phyloP scores from a whole-genome alignment of 441 rosid species.

The Populus hybrid region DNA sequence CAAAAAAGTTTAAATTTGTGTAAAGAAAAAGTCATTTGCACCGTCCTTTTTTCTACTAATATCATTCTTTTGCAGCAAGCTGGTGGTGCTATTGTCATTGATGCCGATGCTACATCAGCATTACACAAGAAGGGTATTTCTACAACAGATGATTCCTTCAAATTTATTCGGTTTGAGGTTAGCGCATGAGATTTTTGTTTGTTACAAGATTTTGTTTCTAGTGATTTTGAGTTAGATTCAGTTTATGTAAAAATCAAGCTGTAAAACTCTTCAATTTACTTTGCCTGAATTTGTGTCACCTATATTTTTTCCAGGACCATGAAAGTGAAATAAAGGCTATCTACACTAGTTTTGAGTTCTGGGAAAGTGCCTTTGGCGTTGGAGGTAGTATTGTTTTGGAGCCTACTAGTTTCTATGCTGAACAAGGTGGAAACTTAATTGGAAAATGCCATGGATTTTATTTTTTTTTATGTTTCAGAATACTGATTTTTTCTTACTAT shows the following conservation, averaged over 20 bases:
- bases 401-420: constrained; percentile 93
- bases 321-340: constrained; percentile 73
- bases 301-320: constrained; percentile 52
- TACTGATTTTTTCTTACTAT: background rate
- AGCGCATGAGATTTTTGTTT: background rate
- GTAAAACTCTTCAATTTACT: background rate
- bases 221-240: background rate
- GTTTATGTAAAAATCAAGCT: background rate
- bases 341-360: constrained; percentile 75
- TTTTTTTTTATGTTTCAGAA: background rate
- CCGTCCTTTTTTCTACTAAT: constrained; percentile 16
- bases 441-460: background rate
- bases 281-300: background rate
- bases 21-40: background rate
- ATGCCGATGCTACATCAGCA: constrained; percentile 90
- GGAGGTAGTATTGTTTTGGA: constrained; percentile 80
- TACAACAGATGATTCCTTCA: constrained; percentile 80
- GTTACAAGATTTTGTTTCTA: background rate
- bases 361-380: constrained; percentile 41
- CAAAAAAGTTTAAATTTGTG: background rate
- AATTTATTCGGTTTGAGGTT: constrained; percentile 85
- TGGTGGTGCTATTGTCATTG: constrained; percentile 87
- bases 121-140: constrained; percentile 68
- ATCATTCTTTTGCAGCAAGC: constrained; percentile 56
- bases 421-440: constrained; percentile 75